Conservation (phyloP, 2,329 filamentous ascomycete genomes). For the Ustilaginoidea virens region DNA sequence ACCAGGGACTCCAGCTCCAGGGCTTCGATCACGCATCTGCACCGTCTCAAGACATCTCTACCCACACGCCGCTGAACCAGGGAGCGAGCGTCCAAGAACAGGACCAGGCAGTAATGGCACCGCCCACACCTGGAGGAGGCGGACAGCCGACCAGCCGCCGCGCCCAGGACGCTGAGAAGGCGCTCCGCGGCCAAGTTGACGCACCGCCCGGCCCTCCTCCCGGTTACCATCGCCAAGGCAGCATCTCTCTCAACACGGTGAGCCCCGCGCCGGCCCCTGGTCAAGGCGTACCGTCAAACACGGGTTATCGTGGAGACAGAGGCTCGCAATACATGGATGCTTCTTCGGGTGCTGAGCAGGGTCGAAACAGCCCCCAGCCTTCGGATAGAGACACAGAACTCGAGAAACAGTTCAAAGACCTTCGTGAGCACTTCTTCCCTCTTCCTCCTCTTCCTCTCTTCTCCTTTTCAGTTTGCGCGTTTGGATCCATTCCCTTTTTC, state of each 20-base stretch:
- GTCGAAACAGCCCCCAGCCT: conserved; percentile 42
- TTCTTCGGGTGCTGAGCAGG: conserved; percentile 24
- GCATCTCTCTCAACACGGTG: conserved; percentile 25
- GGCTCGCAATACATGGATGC: conserved; percentile 27
- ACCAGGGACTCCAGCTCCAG: conserved; percentile 28
- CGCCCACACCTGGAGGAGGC: conserved; percentile 19
- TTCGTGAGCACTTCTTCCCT: conserved; percentile 25
- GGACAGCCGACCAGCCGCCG: conserved; percentile 28
- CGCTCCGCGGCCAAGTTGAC: conserved; percentile 26
- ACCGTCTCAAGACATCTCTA: conserved; percentile 18
- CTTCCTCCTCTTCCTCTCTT: conserved; percentile 2
- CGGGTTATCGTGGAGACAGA: conserved; percentile 25
- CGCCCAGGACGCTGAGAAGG: conserved; percentile 33
- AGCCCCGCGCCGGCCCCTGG: conserved; percentile 24
- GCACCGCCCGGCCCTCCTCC: conserved; percentile 31
- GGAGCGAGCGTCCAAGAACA: conserved; percentile 8
- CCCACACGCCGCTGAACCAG: neutral
- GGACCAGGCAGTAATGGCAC: conserved; percentile 29
- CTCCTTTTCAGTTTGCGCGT: too few species aligned
- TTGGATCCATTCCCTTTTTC: too few species aligned
- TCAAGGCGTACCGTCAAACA: conserved; percentile 13
- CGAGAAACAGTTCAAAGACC: conserved; percentile 41
- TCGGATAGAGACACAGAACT: conserved; percentile 29
- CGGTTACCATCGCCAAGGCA: conserved; percentile 37
- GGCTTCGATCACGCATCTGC: conserved; percentile 21